A percentile compares a stretch with the other conserved stretches of the same genome.
These are phyloP conservation scores for Scedosporium aurantiacum DNA, from an alignment of 2,329 filamentous ascomycete species.

Conservation along the genomic window DNA sequence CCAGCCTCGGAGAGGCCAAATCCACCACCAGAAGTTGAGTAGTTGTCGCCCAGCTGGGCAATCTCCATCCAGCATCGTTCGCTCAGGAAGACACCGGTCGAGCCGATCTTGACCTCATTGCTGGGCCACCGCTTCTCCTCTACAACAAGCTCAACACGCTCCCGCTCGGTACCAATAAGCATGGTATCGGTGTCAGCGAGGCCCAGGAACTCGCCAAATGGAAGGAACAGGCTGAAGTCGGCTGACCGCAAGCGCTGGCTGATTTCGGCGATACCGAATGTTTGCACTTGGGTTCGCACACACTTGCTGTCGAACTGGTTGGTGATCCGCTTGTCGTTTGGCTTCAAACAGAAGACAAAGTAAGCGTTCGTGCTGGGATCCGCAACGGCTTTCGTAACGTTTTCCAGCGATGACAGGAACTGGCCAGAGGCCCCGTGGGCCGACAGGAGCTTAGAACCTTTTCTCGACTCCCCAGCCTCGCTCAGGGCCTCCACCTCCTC, in stretches of 20 bases:
- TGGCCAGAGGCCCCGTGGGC: conserved; percentile 88
- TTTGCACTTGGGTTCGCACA: conserved; percentile 87
- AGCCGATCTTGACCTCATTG: conserved; percentile 83
- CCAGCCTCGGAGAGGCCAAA: conserved; percentile 52
- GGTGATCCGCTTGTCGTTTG: conserved; percentile 90
- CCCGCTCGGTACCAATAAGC: conserved; percentile 81
- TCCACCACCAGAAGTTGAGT: conserved; percentile 30
- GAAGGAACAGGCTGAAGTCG: conserved; percentile 91
- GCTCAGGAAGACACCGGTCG: conserved; percentile 89
- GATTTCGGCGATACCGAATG: conserved; percentile 92
- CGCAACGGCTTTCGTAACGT: conserved; percentile 77
- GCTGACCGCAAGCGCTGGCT: conserved; percentile 85
- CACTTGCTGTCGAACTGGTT: conserved; percentile 99
- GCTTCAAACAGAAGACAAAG: conserved; percentile 94
- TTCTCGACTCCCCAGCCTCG: conserved; percentile 33
- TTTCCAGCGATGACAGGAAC: conserved; percentile 79
- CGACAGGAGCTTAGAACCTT: conserved; percentile 30
- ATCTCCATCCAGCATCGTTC: conserved; percentile 93
- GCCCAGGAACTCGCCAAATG: conserved; percentile 90
- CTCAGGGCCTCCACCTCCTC: conserved; percentile 38
- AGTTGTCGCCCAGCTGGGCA: conserved; percentile 58
- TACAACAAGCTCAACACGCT: conserved; percentile 83
- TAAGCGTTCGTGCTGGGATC: conserved; percentile 82
- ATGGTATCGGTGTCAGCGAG: conserved; percentile 74
- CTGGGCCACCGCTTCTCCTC: conserved; percentile 86